phyloP scores from a whole-genome alignment of 108 stramenopile genomes.

The Heterococcus sp. region DNA sequence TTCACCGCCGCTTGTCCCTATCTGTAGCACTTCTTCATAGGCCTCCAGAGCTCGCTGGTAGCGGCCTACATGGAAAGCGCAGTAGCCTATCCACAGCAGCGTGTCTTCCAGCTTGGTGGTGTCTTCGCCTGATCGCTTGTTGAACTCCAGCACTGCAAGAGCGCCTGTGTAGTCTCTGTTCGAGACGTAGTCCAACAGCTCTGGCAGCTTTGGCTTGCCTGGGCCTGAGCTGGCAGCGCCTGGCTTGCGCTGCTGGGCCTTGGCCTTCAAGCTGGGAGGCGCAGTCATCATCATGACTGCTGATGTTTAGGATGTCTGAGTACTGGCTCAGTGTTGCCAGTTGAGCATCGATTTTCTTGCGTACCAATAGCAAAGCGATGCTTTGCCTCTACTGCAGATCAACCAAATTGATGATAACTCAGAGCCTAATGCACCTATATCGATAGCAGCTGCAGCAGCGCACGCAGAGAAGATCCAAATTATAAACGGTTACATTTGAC shows the following conservation, averaged over 20 bases:
- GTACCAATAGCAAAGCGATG: too few species aligned
- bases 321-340: too few species aligned
- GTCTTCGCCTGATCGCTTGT: constrained; percentile 54
- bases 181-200: constrained; percentile 56
- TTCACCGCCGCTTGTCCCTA: constrained; percentile 38
- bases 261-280: not conserved
- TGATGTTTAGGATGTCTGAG: too few species aligned
- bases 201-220: constrained; percentile 53
- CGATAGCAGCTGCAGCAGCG: too few species aligned
- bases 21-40: constrained; percentile 28
- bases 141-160: constrained; percentile 71
- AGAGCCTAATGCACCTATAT: too few species aligned
- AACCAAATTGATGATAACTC: too few species aligned
- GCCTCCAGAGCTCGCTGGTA: constrained; percentile 67
- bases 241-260: constrained; percentile 1
- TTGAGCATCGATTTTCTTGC: too few species aligned
- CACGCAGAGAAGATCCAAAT: too few species aligned
- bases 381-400: too few species aligned
- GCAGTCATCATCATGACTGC: not conserved
- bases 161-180: constrained; percentile 76
- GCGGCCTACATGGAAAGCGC: constrained; percentile 68
- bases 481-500: too few species aligned
- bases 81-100: constrained; percentile 71
- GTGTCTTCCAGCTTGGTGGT: constrained; percentile 47
- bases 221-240: not conserved